Evolutionary conservation across 805 yeast species (phyloP), one percentile per base, ranked within the genome.

Genomic region (Metschnikowia gruessii): DNA sequence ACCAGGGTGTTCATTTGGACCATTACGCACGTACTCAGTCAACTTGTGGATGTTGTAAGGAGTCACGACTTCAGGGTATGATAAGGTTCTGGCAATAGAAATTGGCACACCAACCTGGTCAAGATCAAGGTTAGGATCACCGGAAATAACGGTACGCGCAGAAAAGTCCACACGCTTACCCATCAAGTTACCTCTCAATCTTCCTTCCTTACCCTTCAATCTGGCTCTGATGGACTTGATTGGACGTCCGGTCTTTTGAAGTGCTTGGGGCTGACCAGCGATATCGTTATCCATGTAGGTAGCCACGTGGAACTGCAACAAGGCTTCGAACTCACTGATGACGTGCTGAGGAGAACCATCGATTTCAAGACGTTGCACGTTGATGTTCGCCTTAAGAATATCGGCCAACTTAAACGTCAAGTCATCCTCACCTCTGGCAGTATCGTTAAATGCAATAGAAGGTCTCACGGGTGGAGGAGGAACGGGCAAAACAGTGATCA

Each of bases 381-480:
- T 92, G 43, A 91, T 91, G 63, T 92, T 94, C 3, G 99, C 98
- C 68, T 94, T 94, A 60, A 94, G 72, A 42, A 94, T 91, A 77
- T 94, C 99, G 8, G 98, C 97, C 55, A 94, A 76, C 69, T 94
- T 94, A 66, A 91, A 94, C 1, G 99, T 94, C 70, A 94, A 84
- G 77, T 94, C 99, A 80, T 94, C 99, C 68, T 94, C 99, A 58
- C 98, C 97, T 72, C 99, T 83, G 51, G 96, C 97, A 10, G 97
- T 88, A 64, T 94, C 99, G 57, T 94, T 94, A 61, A 94, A 91
- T 1, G 99, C 97, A 72, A 94, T 94, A 19, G 96, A 87, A 10
- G 99, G 99, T 68, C 99, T 85, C 29, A 94, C 99, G 30, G 97
- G 98, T 52, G 99, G 99, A 42, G 99, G 99, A 37, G 99, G 99